Base-by-base conservation (phyloP, 768 basidiomycete species). In the Lentinula sp. region DNA sequence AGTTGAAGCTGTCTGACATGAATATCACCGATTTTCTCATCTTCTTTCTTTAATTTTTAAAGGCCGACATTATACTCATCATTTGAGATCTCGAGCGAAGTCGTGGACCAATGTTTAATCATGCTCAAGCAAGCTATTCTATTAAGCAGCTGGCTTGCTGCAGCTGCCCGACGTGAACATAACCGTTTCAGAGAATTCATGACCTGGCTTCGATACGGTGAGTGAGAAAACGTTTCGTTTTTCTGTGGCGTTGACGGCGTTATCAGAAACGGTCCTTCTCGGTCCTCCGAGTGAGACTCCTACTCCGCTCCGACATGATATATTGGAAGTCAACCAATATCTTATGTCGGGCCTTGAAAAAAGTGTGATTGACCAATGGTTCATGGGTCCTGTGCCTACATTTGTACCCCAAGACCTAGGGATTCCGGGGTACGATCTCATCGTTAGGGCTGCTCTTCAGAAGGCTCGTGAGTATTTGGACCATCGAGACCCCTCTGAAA, bases 301-400 rank as follows among this genome's bases (percentile, higher is more conserved):
- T 63, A 72, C 74, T 58, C 75, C 79, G 54, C 74, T 82, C 37
- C 81, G 84, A 60, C 84, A 91, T 68, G 91, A 93, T 71, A 79
- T 87, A 63, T 77, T 92, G 56, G 88, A 91, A 77, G 91, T 90
- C 56, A 90, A 90, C 70, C 82, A 85, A 65, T 93, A 93, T 71
- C 77, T 93, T 67, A 84, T 83, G 66, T 83, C 83, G 46, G 89
- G 91, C 52, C 79, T 93, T 48, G 76, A 81, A 57, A 75, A 77
- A 57, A 91, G 88, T 71, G 74, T 79, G 54, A 83, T 93, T 72
- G 91, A 93, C 76, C 80, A 79, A 64, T 93, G 91, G 89, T 93
- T 93, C 71, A 79, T 79, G 70, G 90, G 88, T 18, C 81, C 84
- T 16, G 70, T 78, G 33, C 84, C 86, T 23, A 70, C 70, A 50